Evolutionary conservation across 1,284 basidiomycete genomes (phyloP).

Genomic region (Mycena citricolor): DNA sequence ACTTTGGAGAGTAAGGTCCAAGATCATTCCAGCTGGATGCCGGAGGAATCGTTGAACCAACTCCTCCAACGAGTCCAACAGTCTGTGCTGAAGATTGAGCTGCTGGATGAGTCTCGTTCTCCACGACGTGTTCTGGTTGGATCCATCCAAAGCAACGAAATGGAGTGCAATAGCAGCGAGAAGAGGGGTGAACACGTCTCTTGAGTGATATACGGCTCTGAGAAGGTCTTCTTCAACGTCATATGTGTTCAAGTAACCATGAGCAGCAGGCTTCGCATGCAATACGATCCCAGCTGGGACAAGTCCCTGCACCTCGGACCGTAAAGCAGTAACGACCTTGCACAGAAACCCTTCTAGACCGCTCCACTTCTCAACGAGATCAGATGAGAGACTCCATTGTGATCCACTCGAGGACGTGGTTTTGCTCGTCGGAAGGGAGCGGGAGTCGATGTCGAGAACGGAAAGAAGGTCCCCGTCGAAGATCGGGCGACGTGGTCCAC

Average conservation of each 20-base stretch:
- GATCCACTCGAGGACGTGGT: too few relatives aligned
- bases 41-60: not conserved
- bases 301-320: not conserved
- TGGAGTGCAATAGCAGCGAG: not conserved
- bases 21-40: conserved; percentile 1
- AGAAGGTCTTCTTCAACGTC: not conserved
- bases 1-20: not conserved
- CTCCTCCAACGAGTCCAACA: conserved; percentile 2
- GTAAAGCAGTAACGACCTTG: not conserved
- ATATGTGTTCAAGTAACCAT: not conserved
- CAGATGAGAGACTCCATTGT: not conserved
- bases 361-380: not conserved
- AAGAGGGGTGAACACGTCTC: not conserved
- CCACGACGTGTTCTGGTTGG: not conserved
- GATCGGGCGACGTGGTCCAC: not conserved
- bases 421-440: too few relatives aligned
- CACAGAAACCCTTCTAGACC: not conserved
- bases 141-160: not conserved
- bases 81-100: not conserved
- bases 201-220: not conserved
- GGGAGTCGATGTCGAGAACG: not conserved
- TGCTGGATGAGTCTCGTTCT: not conserved
- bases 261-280: not conserved
- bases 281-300: not conserved
- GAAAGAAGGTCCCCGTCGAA: not conserved